Base-by-base conservation (phyloP, 352 stramenopile genomes). In the Blastocystis hominis region DNA sequence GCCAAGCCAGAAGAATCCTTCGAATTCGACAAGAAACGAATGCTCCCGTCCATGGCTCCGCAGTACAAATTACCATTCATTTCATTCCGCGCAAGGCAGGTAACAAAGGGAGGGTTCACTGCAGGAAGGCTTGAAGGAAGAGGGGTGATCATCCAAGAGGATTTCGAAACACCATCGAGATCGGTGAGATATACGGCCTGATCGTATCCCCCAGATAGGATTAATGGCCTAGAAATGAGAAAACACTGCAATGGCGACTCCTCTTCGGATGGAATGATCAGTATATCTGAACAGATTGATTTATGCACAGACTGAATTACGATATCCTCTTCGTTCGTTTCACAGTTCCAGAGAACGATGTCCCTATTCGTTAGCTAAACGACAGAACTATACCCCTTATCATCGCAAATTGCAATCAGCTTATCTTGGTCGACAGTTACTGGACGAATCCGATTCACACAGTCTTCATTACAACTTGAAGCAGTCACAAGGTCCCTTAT, bases 51-150 rank as follows among this genome's bases (percentile, higher is more conserved):
- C 15, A 50, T 54, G 20, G 20, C 30, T 66, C 70, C 70, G 44
- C 70, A 80, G 40, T 62, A 80, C 15, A 64, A 15, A 4, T 4
- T 10, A 5, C 50, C 70, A 62, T 64, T 20, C 3, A n/a, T 7
- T n/a, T 62, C 46, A 6, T 50, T 42, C 13, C 50, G 38, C 36
- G 36, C n/a, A 10, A 80, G 13, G n/a, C 20, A 24, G 30, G 30
- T 61, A 20, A 80, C 55, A 20, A 80, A 80, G 6, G 70, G 70
- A 17, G 70, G 70, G 36, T 80, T 80, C 46, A 80, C 70, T 7
- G 13, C 24, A 13, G 36, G 13, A 6, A 80, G 46, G 30, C 20
- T 64, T 24, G 1, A 24, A 24, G 7, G 2, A 17, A 80, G 70
- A 61, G 70, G 70, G 63, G 9, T 17, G 20, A 80, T 80, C 17